Percentiles rank a stretch among this genome's conserved stretches.
Conservation (phyloP, 805 yeast species). For the Lachancea thermotolerans region DNA sequence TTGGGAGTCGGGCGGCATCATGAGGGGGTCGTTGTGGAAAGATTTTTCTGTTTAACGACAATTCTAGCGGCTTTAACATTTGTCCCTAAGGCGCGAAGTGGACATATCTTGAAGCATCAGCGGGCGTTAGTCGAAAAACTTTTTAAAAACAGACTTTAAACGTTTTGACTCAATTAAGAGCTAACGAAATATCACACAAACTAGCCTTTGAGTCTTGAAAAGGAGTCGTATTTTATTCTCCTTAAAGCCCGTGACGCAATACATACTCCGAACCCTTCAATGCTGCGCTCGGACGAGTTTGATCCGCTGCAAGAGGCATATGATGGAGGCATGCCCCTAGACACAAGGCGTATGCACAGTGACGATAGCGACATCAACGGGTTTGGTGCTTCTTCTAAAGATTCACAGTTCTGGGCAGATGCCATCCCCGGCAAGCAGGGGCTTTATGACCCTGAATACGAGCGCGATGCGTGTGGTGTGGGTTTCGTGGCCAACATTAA, state of each 20-base stretch:
- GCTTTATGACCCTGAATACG: constrained; percentile 86
- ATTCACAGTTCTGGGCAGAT: constrained; percentile 62
- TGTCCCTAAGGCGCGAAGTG: neutral
- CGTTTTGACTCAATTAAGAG: no score
- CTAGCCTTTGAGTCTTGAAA: no score
- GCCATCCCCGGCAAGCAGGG: constrained; percentile 83
- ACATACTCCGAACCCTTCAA: neutral
- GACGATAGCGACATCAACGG: neutral
- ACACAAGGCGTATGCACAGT: neutral
- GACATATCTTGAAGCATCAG: neutral
- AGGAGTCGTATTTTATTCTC: no score
- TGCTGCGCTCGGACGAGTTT: constrained; percentile 20
- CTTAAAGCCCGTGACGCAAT: no score
- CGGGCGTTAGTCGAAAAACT: neutral
- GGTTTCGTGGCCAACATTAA: constrained; percentile 95
- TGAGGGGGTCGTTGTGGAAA: neutral
- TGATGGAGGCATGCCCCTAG: constrained; percentile 25
- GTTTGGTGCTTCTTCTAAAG: neutral
- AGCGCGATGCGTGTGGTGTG: constrained; percentile 98
- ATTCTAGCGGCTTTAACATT: neutral
- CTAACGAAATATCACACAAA: no score
- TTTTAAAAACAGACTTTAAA: neutral
- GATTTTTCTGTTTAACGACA: neutral
- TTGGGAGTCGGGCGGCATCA: neutral
- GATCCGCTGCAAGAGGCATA: constrained; percentile 27